phyloP scores from a whole-genome alignment of 2,329 filamentous ascomycete genomes.

The Penicillium freii region DNA sequence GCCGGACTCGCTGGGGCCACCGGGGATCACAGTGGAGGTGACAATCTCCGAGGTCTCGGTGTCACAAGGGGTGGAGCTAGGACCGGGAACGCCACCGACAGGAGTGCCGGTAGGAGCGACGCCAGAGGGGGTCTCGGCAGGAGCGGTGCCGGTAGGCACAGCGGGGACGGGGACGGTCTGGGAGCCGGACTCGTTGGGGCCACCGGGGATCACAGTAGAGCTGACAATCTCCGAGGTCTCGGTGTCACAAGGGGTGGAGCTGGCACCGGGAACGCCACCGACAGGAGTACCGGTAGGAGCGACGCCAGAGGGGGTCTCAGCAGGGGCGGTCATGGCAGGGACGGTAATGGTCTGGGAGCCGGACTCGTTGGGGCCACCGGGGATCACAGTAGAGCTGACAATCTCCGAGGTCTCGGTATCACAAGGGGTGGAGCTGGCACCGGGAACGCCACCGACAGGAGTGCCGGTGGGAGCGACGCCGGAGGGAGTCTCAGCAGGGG shows the following conservation, averaged over 20 bases:
- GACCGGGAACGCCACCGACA: slow-evolving; percentile 3
- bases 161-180: slow-evolving; percentile 6
- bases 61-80: slow-evolving; percentile 21
- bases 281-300: neutral
- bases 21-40: slow-evolving; percentile 3
- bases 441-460: neutral
- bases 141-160: slow-evolving; percentile 8
- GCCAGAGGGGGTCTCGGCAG: slow-evolving; percentile 11
- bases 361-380: neutral
- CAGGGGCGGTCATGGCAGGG: slow-evolving; percentile 10
- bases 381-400: slow-evolving; percentile 4
- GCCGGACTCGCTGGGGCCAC: neutral
- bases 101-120: slow-evolving; percentile 5
- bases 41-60: slow-evolving; percentile 17
- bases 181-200: neutral
- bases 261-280: slow-evolving; percentile 2
- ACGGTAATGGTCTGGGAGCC: slow-evolving; percentile 3
- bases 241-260: slow-evolving; percentile 9
- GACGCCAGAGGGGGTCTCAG: slow-evolving; percentile 15
- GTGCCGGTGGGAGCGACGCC: neutral
- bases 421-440: slow-evolving; percentile 10
- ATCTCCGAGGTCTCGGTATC: slow-evolving; percentile 6
- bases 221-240: slow-evolving; percentile 4
- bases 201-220: slow-evolving; percentile 7
- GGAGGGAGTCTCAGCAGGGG: slow-evolving; percentile 15